These are phyloP conservation scores for Rhododendron vialii DNA, from an alignment of 148 eudicot species.

Conservation along the genomic window DNA sequence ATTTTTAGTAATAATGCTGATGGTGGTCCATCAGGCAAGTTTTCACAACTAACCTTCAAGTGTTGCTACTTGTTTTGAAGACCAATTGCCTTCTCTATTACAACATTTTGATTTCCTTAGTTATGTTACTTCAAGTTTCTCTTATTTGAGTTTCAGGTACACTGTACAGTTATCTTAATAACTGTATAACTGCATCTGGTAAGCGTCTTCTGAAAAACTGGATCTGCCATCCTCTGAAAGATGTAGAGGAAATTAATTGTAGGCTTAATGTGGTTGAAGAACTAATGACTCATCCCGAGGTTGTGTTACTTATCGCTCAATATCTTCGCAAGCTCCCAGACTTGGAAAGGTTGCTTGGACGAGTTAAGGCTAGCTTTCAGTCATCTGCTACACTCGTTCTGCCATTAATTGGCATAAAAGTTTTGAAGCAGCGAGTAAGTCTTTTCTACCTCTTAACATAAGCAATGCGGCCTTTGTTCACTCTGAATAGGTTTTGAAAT, in stretches of 20 bases:
- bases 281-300: slow-evolving; percentile 48
- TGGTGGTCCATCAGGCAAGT: slow-evolving; percentile 80
- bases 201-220: slow-evolving; percentile 90
- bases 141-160: slow-evolving; percentile 56
- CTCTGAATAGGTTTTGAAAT: background rate
- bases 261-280: slow-evolving; percentile 82
- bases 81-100: background rate
- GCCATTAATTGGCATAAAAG: slow-evolving; percentile 76
- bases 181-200: slow-evolving; percentile 73
- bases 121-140: slow-evolving; percentile 2
- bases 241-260: slow-evolving; percentile 58
- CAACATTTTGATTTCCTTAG: background rate
- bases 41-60: slow-evolving; percentile 4
- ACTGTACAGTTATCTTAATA: slow-evolving; percentile 74
- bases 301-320: slow-evolving; percentile 49
- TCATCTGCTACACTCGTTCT: slow-evolving; percentile 63
- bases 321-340: slow-evolving; percentile 87
- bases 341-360: slow-evolving; percentile 87
- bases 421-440: slow-evolving; percentile 87
- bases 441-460: background rate
- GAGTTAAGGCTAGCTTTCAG: slow-evolving; percentile 66
- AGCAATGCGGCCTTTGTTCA: background rate
- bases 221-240: slow-evolving; percentile 93
- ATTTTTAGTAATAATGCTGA: slow-evolving; percentile 77
- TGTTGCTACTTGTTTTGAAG: background rate